Evolutionary conservation across 176 grass and related monocot genomes (phyloP), one percentile per base, ranked within the genome.

Genomic region (Alloteropsis semialata): DNA sequence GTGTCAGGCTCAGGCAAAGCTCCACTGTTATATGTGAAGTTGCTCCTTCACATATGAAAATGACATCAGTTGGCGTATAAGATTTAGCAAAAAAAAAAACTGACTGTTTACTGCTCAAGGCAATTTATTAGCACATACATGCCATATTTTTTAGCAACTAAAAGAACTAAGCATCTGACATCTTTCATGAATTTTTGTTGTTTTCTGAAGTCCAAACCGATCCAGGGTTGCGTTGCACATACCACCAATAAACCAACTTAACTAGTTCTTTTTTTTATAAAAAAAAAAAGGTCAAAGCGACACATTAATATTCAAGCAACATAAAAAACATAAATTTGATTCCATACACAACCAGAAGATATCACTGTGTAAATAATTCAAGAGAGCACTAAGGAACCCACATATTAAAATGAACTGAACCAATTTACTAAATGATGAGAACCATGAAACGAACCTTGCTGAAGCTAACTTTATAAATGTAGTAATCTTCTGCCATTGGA

Each of bases 401-500:
- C 21, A 71, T 32, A 65, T 12, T 21, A 16, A 50, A 44, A 72
- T 28, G 46, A 48, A 10, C 68, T 0, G 15, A 46, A 5, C 14
- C 42, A 49, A 29, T 30, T 72, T 49, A 72, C 10, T 30, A 49
- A 49, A 22, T 32, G 14, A 85, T n/a, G 73, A 78, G n/a, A 68
- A 54, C 48, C 48, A 59, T 39, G 33, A 38, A 79, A 69, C 77
- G 29, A 60, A 94, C 89, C 92, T 91, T 55, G 75, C 50, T 43
- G 81, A 85, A 79, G 86, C 50, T 69, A 87, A 32, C 84, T 88
- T 91, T 43, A 91, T 72, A 61, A 91, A 94, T 16, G 81, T 70
- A 1, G 75, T 36, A 76, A 94, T 85, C 81, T 89, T 89, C 21
- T 91, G 65, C 92, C 92, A 94, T 34, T 94, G 86, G 57, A 91